Evolutionary conservation across 768 basidiomycete genomes (phyloP).

Genomic region (Hemileccinum impolitum): DNA sequence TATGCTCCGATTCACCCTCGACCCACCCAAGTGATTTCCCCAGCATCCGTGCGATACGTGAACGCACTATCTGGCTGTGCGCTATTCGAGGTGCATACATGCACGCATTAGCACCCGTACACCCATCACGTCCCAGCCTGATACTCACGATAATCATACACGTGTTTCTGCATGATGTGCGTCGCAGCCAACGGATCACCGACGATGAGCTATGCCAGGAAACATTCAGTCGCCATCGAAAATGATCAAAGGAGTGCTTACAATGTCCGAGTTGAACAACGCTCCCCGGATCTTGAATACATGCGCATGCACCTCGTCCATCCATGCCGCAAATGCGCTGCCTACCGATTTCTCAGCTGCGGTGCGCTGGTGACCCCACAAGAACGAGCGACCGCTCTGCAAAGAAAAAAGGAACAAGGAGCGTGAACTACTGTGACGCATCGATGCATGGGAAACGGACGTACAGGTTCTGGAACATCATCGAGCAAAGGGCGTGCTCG

Average conservation of each 20-base stretch:
- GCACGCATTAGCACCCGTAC: neutral
- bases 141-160: constrained; percentile 9
- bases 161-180: constrained; percentile 7
- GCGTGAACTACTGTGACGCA: neutral
- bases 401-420: neutral
- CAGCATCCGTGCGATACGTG: constrained; percentile 3
- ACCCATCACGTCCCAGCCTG: neutral
- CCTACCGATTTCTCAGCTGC: constrained; percentile 5
- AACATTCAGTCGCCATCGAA: too few species aligned
- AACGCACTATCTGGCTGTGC: constrained; percentile 1
- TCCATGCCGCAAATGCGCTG: neutral
- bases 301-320: constrained; percentile 2
- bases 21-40: constrained; percentile 9
- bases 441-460: neutral
- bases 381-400: neutral
- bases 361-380: constrained; percentile 7
- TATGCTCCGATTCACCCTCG: constrained; percentile 8
- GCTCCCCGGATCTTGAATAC: constrained; percentile 6
- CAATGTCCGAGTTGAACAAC: constrained; percentile 4
- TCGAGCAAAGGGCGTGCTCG: neutral
- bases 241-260: neutral
- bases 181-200: constrained; percentile 6
- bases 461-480: neutral
- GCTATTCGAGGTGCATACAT: neutral
- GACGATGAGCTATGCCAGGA: neutral